Base-by-base conservation (phyloP, 805 yeast genomes). In the Pichia rugopelliculosa region DNA sequence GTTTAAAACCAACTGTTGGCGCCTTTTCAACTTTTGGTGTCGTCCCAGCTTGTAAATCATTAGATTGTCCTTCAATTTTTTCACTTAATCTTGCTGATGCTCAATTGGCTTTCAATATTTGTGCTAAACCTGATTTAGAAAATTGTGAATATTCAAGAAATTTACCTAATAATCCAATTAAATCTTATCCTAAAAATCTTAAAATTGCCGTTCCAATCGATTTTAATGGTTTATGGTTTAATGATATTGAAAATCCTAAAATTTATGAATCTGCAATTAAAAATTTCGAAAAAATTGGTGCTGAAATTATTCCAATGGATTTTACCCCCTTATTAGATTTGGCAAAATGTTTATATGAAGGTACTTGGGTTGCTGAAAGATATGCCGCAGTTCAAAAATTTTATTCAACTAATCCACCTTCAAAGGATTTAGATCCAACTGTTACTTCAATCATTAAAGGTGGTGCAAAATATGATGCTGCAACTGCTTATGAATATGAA, bases 291-390 rank as follows among this genome's bases (percentile, higher is more conserved):
- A 57, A 68, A 38, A 57, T 75, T 15, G 85, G 87, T 44, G 86
- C 84, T 39, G 69, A 71, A 37, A 67, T 87, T 25, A 74, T 77
- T 21, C 69, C 80, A 11, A 64, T 82, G 39, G 90, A 88, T 66
- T 90, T 91, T 62, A 65, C 82, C 17, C 86, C 89, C 4, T 71
- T 91, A 37, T 71, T 87, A 51, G 85, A 84, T 34, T 73, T 91
- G 48, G 99, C 98, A 17, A 79, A 79, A 56, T 86, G 93, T 60
- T 74, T 91, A 34, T 91, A 91, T 63, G 97, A 91, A 61, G 99
- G 99, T 49, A 86, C 98, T n/a, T 91, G 99, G 99, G 98, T 91
- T 11, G 87, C 95, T 22, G 99, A 91, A 70, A 78, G 99, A 57
- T 89, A 80, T 68, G 80, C 87, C 53, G 96, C 96, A 23, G 77